A percentile compares a stretch with the other conserved stretches of the same genome.
These are phyloP conservation scores for Phaeoacremonium minimum DNA, from an alignment of 2,329 filamentous ascomycete species.

Conservation along the genomic window DNA sequence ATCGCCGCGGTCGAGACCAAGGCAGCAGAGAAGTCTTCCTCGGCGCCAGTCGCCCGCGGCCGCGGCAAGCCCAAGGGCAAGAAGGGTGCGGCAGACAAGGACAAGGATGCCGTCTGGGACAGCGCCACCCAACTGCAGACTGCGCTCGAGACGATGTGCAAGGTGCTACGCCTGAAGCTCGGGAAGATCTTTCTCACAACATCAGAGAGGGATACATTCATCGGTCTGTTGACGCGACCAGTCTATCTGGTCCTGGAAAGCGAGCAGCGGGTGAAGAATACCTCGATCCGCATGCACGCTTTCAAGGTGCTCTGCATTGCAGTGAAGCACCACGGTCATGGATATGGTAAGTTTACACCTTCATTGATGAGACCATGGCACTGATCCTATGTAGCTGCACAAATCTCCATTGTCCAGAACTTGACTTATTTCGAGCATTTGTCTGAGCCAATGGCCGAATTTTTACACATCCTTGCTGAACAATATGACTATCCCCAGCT, in stretches of 20 bases:
- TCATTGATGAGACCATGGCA: slow-evolving; percentile 5
- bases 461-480: slow-evolving; percentile 89
- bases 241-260: slow-evolving; percentile 93
- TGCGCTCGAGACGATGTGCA: slow-evolving; percentile 91
- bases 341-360: slow-evolving; percentile 63
- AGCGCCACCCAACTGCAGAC: slow-evolving; percentile 81
- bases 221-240: slow-evolving; percentile 84
- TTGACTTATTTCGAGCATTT: slow-evolving; percentile 97
- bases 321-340: slow-evolving; percentile 96
- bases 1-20: slow-evolving; percentile 93
- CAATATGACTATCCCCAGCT: slow-evolving; percentile 98
- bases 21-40: slow-evolving; percentile 80
- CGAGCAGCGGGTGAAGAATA: slow-evolving; percentile 86
- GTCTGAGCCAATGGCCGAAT: slow-evolving; percentile 98
- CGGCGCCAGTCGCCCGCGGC: slow-evolving; percentile 65
- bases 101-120: slow-evolving; percentile 81
- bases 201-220: slow-evolving; percentile 92
- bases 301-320: slow-evolving; percentile 97
- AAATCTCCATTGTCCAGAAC: slow-evolving; percentile 97
- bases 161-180: slow-evolving; percentile 88
- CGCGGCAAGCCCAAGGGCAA: slow-evolving; percentile 70
- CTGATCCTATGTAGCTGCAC: slow-evolving; percentile 61
- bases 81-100: slow-evolving; percentile 59
- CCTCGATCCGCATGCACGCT: slow-evolving; percentile 87
- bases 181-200: slow-evolving; percentile 93